These are phyloP conservation scores for Euryodendron excelsum DNA, from an alignment of 148 eudicot species.

Conservation along the genomic window DNA sequence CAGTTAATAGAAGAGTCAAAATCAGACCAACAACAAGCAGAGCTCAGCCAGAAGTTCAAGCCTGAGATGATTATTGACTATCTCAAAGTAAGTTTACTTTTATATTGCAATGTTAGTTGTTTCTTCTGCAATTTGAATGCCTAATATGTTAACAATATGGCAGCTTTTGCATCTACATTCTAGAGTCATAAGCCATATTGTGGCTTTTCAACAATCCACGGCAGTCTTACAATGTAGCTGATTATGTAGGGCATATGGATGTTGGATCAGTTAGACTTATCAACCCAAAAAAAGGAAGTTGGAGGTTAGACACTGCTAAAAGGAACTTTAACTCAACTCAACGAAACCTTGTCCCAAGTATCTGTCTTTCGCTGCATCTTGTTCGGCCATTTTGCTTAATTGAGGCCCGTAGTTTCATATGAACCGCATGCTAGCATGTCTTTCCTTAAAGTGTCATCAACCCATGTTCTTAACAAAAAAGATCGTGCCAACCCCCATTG, in stretches of 20 bases:
- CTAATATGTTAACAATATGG: constrained; percentile 5
- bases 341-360: neutral
- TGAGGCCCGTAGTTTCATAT: neutral
- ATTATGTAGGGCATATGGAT: neutral
- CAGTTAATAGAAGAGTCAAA: constrained; percentile 75
- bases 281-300: too few species aligned
- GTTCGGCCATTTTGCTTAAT: neutral
- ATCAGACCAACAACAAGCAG: constrained; percentile 62
- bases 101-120: constrained; percentile 1
- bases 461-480: too few species aligned
- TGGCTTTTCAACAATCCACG: neutral
- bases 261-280: too few species aligned
- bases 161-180: neutral
- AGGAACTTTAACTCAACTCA: neutral
- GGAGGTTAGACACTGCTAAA: neutral
- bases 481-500: neutral
- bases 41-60: constrained; percentile 70
- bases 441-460: neutral
- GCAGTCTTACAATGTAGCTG: neutral
- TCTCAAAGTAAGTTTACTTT: constrained; percentile 62
- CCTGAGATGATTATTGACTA: constrained; percentile 94
- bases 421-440: neutral
- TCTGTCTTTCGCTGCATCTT: neutral
- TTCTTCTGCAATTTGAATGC: neutral
- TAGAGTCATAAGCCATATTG: neutral